These are phyloP conservation scores for Epipyxis sp. DNA, from an alignment of 108 stramenopile species.

Conservation along the genomic window DNA sequence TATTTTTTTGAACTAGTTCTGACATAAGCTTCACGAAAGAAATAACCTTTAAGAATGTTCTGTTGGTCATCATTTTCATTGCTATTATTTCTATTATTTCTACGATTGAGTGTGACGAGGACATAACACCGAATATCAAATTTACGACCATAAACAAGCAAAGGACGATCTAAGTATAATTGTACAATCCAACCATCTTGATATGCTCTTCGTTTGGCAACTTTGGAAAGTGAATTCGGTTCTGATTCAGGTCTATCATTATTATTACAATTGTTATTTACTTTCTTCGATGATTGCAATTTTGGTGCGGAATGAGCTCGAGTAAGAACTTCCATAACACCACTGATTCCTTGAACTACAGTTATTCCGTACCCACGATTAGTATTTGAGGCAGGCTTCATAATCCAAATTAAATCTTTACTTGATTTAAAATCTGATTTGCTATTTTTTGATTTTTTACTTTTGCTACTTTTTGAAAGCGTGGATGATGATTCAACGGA, in stretches of 20 bases:
- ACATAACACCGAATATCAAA: constrained; percentile 56
- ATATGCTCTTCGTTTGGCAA: background rate
- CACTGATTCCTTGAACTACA: constrained; percentile 8
- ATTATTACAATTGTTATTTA: background rate
- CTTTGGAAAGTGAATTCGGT: background rate
- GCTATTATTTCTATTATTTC: background rate
- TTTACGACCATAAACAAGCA: constrained; percentile 51
- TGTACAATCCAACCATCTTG: constrained; percentile 33
- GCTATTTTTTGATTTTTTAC: no score
- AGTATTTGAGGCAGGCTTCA: constrained; percentile 54
- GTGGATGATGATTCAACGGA: no score
- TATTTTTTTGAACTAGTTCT: constrained; percentile 22
- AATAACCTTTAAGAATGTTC: constrained; percentile 1
- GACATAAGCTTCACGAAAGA: constrained; percentile 17
- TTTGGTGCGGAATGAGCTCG: background rate
- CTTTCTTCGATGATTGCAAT: background rate
- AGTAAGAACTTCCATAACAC: background rate
- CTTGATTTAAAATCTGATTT: background rate
- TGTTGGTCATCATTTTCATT: background rate
- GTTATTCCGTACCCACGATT: constrained; percentile 56
- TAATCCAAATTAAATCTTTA: constrained; percentile 31
- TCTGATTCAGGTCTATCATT: background rate
- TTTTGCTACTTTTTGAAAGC: no score
- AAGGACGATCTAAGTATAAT: constrained; percentile 46
- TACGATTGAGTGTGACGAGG: constrained; percentile 36